Conservation (phyloP, 2,329 filamentous ascomycete genomes). For the Plenodomus biglobosus region DNA sequence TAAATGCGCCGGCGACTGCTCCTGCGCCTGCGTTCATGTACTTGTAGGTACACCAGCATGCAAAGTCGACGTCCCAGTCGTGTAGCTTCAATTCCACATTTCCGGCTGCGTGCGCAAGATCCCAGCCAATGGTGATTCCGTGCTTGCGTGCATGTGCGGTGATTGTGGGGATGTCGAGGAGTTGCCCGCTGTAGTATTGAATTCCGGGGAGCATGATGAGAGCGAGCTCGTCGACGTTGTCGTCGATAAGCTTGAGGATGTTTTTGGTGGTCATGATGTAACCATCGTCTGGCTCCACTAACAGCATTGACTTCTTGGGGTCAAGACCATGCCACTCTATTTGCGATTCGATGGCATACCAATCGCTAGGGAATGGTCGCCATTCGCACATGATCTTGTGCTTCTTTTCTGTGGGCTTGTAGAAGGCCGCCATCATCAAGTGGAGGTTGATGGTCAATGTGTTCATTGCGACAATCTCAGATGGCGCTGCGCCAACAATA, state of each 20-base stretch:
- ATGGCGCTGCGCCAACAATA: constrained; percentile 70
- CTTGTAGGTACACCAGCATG: constrained; percentile 92
- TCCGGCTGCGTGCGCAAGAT: constrained; percentile 81
- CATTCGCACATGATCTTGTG: constrained; percentile 84
- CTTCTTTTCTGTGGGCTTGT: constrained; percentile 63
- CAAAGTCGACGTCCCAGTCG: constrained; percentile 89
- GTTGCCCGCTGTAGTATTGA: constrained; percentile 88
- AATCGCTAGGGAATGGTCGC: constrained; percentile 86
- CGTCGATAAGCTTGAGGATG: constrained; percentile 71
- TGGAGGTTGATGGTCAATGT: constrained; percentile 81
- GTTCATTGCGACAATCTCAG: constrained; percentile 85
- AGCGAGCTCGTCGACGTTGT: constrained; percentile 70
- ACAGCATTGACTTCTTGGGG: constrained; percentile 65
- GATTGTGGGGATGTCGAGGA: constrained; percentile 78
- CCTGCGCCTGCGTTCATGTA: constrained; percentile 87
- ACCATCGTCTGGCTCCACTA: constrained; percentile 66
- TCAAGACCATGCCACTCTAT: constrained; percentile 70
- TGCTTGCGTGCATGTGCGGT: constrained; percentile 71
- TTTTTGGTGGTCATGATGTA: constrained; percentile 66
- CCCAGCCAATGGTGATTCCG: constrained; percentile 78
- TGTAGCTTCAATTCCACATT: constrained; percentile 79
- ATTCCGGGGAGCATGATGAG: constrained; percentile 80
- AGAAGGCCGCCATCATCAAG: constrained; percentile 82
- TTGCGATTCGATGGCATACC: constrained; percentile 82
- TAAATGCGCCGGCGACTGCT: constrained; percentile 74